Evolutionary conservation across 2,329 filamentous ascomycete species (phyloP).

Genomic region (Neurospora sp.): DNA sequence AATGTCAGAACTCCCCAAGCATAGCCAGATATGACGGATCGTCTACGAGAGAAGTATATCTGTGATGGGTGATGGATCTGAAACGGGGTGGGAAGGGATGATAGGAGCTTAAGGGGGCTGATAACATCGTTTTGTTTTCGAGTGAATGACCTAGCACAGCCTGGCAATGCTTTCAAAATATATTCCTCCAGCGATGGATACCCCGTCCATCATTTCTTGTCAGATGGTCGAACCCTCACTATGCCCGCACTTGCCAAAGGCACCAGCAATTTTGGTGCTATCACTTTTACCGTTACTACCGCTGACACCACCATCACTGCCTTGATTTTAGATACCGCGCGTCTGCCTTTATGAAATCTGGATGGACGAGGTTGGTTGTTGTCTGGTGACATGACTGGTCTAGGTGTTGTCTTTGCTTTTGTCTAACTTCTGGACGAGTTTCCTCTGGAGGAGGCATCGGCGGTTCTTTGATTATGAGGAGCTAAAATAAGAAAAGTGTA

Average conservation of each 20-base stretch:
- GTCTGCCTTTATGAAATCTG: not conserved
- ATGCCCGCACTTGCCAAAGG: not conserved
- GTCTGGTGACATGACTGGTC: not conserved
- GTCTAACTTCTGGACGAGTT: not conserved
- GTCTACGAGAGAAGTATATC: not conserved
- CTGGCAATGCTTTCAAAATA: not conserved
- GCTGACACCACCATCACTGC: not conserved
- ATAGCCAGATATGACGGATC: not conserved
- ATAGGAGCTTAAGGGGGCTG: not conserved
- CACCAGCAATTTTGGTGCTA: not conserved
- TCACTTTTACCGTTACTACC: not conserved
- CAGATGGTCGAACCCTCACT: not conserved
- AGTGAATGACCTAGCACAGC: not conserved
- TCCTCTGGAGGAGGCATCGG: not conserved
- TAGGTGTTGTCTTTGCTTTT: not conserved
- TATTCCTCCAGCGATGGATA: not conserved
- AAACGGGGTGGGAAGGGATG: not conserved
- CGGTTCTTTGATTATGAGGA: accelerated
- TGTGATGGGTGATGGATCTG: not conserved
- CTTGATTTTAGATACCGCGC: not conserved
- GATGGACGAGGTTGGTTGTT: not conserved
- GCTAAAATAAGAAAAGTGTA: not conserved
- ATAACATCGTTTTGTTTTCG: not conserved
- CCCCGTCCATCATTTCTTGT: not conserved
- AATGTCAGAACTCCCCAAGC: not conserved